Base-by-base conservation (phyloP, 148 eudicot genomes). In the Fagopyrum homotropicum region DNA sequence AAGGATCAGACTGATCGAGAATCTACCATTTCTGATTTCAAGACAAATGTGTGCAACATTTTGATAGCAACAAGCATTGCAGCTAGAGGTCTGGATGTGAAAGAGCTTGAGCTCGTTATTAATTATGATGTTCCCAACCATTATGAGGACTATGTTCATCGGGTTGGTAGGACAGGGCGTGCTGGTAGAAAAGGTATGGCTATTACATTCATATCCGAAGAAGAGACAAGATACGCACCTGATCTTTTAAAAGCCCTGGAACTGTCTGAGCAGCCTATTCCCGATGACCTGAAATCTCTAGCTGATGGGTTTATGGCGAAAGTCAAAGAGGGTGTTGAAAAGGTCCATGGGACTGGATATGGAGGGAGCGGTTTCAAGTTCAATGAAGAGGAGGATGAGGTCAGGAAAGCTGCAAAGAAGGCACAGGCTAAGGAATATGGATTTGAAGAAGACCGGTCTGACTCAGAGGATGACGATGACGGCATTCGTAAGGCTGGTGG, bases 281-380 rank as follows among this genome's bases (percentile, higher is more conserved):
- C 97, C 0, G 86, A 84, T 57, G 96, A 90, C 61, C 77, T 90
- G 78, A 87, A 84, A 83, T 90, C 92, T 77, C 82, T 90, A 48
- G 89, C 97, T 70, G 91, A 86, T 79, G 88, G 87, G 45, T 91
- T 91, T 69, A 84, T 86, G 91, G 90, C 85, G 1, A 91, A 89
- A 84, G 93, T 87, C 14, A 89, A 86, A 69, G 89, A 91, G 79
- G 97, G 97, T 50, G 85, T 87, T 75, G 97, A 86, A 86, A 89
- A 91, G 75, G 89, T 82, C 63, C 97, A 87, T 76, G 90, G 91
- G 15, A 84, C 97, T 64, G 97, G 97, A 48, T 91, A 83, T 81
- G 97, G 97, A 82, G 97, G 97, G 47, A 89, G 91, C 77, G 97
- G 97, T 43, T 91, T 83, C 76, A 91, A 91, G 78, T 91, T 91